Evolutionary conservation across 192 early-diverging fungal genomes (phyloP).

Genomic region (Rhizophlyctis rosea): DNA sequence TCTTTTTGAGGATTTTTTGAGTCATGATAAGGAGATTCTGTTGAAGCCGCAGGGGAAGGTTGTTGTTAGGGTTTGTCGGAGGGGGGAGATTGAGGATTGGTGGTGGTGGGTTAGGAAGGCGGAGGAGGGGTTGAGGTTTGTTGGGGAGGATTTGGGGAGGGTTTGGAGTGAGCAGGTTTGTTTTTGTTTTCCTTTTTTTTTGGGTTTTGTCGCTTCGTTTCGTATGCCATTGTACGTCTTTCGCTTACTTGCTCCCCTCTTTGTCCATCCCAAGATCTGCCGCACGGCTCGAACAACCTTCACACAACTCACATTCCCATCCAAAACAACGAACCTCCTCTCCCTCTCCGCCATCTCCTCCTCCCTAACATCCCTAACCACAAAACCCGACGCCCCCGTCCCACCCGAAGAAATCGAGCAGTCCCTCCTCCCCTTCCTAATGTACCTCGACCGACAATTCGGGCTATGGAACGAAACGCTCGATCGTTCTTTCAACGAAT

Average conservation of each 20-base stretch:
- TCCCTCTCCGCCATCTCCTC: not conserved
- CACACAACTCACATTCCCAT: not conserved
- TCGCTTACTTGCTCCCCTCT: no score
- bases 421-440: conserved; percentile 19
- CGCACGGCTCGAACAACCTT: conserved; percentile 4
- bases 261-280: not conserved
- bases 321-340: not conserved
- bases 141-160: conserved; percentile 44
- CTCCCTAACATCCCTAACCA: not conserved
- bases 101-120: conserved; percentile 38
- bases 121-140: conserved; percentile 26
- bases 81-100: conserved; percentile 44
- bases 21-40: conserved; percentile 26
- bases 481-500: conserved; percentile 31
- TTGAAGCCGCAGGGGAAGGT: conserved; percentile 41
- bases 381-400: conserved; percentile 1
- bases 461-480: conserved; percentile 36
- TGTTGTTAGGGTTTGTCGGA: conserved; percentile 24
- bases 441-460: conserved; percentile 36
- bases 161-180: conserved; percentile 35
- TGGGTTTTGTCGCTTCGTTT: no score
- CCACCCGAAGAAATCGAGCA: conserved; percentile 22
- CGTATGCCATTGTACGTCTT: no score
- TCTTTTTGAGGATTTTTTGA: conserved; percentile 35
- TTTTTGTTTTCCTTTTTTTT: no score